These are phyloP conservation scores for Chlamydomonas urium DNA, from an alignment of 139 green algal species.

Conservation along the genomic window DNA sequence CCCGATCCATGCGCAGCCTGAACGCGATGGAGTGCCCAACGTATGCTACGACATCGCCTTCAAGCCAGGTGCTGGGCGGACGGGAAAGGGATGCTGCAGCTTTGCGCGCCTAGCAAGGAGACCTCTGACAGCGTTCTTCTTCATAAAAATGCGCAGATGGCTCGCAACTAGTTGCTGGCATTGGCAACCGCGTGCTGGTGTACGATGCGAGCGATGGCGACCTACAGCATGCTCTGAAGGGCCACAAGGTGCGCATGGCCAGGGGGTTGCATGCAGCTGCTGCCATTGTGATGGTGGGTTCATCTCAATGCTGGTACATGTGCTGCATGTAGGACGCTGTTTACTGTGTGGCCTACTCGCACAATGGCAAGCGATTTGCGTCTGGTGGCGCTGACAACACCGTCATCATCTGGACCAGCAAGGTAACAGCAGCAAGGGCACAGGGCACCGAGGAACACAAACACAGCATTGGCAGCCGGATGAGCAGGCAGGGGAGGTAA, in stretches of 20 bases:
- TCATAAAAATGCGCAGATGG: conserved; percentile 53
- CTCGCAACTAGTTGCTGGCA: conserved; percentile 63
- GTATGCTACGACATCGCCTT: conserved; percentile 77
- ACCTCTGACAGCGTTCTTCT: not conserved
- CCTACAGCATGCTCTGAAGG: conserved; percentile 70
- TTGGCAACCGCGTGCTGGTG: conserved; percentile 70
- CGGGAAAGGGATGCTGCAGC: not conserved
- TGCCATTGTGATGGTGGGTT: no score
- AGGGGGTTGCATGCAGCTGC: no score
- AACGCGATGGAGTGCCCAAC: conserved; percentile 68
- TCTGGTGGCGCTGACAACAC: conserved; percentile 80
- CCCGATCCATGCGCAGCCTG: conserved; percentile 45
- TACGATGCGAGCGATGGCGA: conserved; percentile 72
- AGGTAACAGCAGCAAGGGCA: no score
- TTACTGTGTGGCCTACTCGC: conserved; percentile 70
- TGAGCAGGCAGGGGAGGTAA: no score
- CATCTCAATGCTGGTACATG: no score
- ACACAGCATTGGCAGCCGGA: no score
- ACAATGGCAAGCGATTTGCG: conserved; percentile 79
- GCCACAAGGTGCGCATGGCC: conserved; percentile 53
- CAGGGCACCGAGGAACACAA: no score
- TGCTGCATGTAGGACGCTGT: conserved; percentile 59
- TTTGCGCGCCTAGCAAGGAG: not conserved
- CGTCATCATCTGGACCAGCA: conserved; percentile 86
- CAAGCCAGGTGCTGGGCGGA: conserved; percentile 45